phyloP scores from a whole-genome alignment of 129 eudicot genomes.

The Chrysanthemum makinoi region DNA sequence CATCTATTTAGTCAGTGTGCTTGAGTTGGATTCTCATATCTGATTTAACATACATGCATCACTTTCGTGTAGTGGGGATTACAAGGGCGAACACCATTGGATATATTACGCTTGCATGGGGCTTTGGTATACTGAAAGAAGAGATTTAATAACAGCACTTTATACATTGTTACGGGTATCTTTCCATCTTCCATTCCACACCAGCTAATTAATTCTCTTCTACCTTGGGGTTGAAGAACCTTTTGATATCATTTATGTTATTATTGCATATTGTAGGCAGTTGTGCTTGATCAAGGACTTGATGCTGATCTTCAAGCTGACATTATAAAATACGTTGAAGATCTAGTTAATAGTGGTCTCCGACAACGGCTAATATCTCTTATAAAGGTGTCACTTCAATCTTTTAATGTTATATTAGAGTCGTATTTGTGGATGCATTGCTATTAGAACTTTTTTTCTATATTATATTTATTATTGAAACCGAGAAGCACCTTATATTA shows the following conservation, averaged over 20 bases:
- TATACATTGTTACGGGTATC: slow-evolving; percentile 86
- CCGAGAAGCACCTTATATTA: too few relatives aligned
- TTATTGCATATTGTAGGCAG: slow-evolving; percentile 61
- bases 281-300: slow-evolving; percentile 90
- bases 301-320: slow-evolving; percentile 81
- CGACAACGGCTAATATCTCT: slow-evolving; percentile 76
- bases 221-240: slow-evolving; percentile 3
- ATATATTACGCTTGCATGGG: slow-evolving; percentile 78
- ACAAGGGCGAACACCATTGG: slow-evolving; percentile 72
- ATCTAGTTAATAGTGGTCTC: slow-evolving; percentile 69
- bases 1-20: slow-evolving; percentile 1
- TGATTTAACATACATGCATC: slow-evolving; percentile 21
- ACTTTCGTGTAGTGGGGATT: slow-evolving; percentile 68
- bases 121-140: slow-evolving; percentile 97
- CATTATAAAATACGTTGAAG: slow-evolving; percentile 70
- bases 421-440: not conserved
- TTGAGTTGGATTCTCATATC: slow-evolving; percentile 17
- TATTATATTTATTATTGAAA: not conserved
- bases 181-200: slow-evolving; percentile 18
- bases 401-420: not conserved
- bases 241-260: not conserved
- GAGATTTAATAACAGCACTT: slow-evolving; percentile 81
- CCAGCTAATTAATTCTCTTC: not conserved
- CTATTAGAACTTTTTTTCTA: not conserved
- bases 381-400: slow-evolving; percentile 55